Evolutionary conservation across 177 flowering plant species (phyloP).

Genomic region (Tripterygium wilfordii): DNA sequence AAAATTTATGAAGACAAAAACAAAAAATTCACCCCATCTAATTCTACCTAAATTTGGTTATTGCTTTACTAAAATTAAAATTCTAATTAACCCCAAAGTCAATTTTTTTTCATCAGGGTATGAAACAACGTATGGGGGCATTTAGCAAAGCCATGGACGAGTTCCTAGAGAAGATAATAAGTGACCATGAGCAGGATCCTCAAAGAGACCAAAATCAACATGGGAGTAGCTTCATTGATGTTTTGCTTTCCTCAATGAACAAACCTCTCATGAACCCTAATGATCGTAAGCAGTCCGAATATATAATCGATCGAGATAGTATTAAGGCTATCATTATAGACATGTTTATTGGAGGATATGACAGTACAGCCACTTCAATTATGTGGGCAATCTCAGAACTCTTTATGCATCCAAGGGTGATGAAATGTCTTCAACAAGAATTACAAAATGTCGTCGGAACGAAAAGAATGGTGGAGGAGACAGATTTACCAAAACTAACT

Average conservation of each 20-base stretch:
- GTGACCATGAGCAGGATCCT: slow-evolving; percentile 16
- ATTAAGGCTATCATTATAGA: slow-evolving; percentile 3
- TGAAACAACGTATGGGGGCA: slow-evolving; percentile 17
- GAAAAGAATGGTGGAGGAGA: too few relatives aligned
- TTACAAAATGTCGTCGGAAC: slow-evolving; percentile 2
- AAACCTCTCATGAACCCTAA: background rate
- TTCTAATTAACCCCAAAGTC: too few relatives aligned
- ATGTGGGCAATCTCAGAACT: slow-evolving; percentile 29
- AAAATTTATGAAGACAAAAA: too few relatives aligned
- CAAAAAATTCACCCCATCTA: too few relatives aligned
- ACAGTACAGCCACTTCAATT: slow-evolving; percentile 16
- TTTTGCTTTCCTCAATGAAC: slow-evolving; percentile 3
- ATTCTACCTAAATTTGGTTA: background rate
- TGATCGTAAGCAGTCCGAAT: background rate
- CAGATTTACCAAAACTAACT: slow-evolving; percentile 12
- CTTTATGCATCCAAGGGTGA: slow-evolving; percentile 17
- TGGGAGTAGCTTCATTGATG: slow-evolving; percentile 1
- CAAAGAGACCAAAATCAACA: background rate
- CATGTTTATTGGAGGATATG: slow-evolving; percentile 14
- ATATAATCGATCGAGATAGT: too few relatives aligned
- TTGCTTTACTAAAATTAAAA: too few relatives aligned
- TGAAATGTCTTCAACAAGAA: slow-evolving; percentile 18
- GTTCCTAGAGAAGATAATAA: slow-evolving; percentile 29
- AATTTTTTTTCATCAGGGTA: slow-evolving; percentile 13
- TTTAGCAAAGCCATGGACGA: slow-evolving; percentile 13